Base-by-base conservation (phyloP, 768 basidiomycete genomes). In the Tubosaeta brunneosetosa region DNA sequence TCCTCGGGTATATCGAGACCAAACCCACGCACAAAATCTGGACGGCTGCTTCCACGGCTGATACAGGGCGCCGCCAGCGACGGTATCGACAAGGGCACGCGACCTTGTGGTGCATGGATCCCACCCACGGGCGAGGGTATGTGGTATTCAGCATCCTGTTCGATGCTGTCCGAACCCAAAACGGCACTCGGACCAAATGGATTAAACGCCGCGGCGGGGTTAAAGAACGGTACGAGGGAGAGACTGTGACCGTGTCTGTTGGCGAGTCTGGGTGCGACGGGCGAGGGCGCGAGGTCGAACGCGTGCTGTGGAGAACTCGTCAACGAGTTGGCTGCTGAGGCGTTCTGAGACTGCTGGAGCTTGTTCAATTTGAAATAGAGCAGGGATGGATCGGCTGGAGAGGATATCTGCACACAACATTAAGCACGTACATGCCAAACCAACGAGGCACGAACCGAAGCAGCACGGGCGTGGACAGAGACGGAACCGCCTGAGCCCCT, bases 311-410 rank as follows among this genome's bases (percentile, higher is more conserved):
- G 89, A 3, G 89, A 90, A 8, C 78, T 69, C 12, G 84, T 71
- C 27, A 83, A 65, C 1, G 87, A 88, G 49, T 73, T 75, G 1
- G 74, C 64, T 4, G 77, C 71, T 3, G 79, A 77, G 16, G 71
- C 71, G 48, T 66, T 70, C 59, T 88, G 86, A 0, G 85, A 78
- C 68, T 85, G 85, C 56, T 90, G 89, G 10, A 93, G 74, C 69
- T 89, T 90, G 71, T 89, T 90, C 41, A 92, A 74, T 67, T 90
- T 91, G 72, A 86, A 91, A 58, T 83, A 78, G 17, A 93, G 74
- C 22, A 93, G 69, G 17, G 87, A 86, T 27, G 91, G 90, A 64
- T 92, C 91, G 4, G 90, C 90, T 27, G 91, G 89, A n/a, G 89
- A 91, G 2, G 91, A 92, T 70, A 92, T 88, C 91, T 93, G 62